These are phyloP conservation scores for Globomyces sp. DNA, from an alignment of 371 early-diverging fungal genomes.

Conservation along the genomic window DNA sequence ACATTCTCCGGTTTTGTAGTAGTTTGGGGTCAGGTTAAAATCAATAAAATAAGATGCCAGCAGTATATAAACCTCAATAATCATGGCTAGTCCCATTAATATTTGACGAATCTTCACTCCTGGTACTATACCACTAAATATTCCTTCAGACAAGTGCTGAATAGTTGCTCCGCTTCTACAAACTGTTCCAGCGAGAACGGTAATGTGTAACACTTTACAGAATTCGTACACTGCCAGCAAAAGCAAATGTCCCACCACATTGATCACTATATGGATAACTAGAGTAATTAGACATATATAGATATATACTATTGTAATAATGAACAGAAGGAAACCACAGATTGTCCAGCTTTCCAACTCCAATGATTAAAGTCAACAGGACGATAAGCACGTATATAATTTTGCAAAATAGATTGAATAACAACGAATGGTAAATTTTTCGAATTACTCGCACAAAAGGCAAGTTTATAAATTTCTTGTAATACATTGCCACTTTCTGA, in stretches of 20 bases:
- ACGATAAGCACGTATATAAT: too few relatives aligned
- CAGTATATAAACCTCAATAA: background rate
- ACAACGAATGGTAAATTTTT: too few relatives aligned
- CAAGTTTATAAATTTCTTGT: too few relatives aligned
- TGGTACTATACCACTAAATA: background rate
- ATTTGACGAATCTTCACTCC: background rate
- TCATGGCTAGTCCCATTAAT: background rate
- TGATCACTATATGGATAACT: background rate
- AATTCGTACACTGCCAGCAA: background rate
- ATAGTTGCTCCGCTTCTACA: background rate
- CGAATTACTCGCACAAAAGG: too few relatives aligned
- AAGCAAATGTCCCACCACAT: background rate
- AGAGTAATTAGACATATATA: too few relatives aligned
- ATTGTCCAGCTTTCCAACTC: too few relatives aligned
- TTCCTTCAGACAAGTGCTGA: background rate
- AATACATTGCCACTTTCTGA: too few relatives aligned
- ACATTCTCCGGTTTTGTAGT: background rate
- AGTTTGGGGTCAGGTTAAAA: background rate
- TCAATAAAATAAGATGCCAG: background rate
- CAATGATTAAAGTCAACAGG: too few relatives aligned
- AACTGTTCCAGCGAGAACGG: background rate
- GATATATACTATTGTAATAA: too few relatives aligned
- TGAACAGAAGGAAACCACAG: too few relatives aligned
- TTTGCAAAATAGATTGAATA: too few relatives aligned
- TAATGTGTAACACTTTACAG: background rate